Conservation (phyloP, 192 early-diverging fungal species). For the Coemansia asiatica region DNA sequence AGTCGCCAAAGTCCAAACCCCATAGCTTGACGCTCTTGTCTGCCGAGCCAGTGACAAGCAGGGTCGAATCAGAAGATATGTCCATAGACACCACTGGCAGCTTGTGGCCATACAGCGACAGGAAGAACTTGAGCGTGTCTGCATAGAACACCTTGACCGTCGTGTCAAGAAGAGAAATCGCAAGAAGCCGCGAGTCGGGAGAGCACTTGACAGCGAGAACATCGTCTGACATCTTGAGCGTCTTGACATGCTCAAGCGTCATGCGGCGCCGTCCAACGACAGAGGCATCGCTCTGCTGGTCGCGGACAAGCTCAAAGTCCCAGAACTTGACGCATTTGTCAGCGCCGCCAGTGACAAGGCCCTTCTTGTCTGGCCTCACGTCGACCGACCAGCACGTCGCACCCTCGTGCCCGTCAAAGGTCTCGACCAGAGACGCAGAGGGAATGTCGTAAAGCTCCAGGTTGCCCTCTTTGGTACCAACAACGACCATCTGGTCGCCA, state of each 20-base stretch:
- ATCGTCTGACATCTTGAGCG: slow-evolving; percentile 92
- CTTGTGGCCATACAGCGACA: slow-evolving; percentile 97
- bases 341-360: slow-evolving; percentile 86
- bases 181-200: slow-evolving; percentile 83
- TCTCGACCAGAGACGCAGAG: slow-evolving; percentile 78
- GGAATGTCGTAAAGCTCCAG: slow-evolving; percentile 91
- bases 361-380: slow-evolving; percentile 81
- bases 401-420: slow-evolving; percentile 88
- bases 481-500: slow-evolving; percentile 76
- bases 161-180: slow-evolving; percentile 87
- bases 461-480: slow-evolving; percentile 93
- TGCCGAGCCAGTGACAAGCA: slow-evolving; percentile 92
- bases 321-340: slow-evolving; percentile 98
- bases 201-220: slow-evolving; percentile 84
- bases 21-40: slow-evolving; percentile 99
- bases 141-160: slow-evolving; percentile 97
- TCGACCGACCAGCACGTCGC: slow-evolving; percentile 81
- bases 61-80: slow-evolving; percentile 89
- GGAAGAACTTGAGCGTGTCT: slow-evolving; percentile 95
- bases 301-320: slow-evolving; percentile 82
- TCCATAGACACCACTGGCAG: slow-evolving; percentile 98
- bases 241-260: slow-evolving; percentile 82
- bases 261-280: slow-evolving; percentile 59
- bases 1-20: slow-evolving; percentile 99
- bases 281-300: slow-evolving; percentile 23